These are phyloP conservation scores for Podosphaera fusca DNA, from an alignment of 2,329 filamentous ascomycete genomes.

Conservation along the genomic window DNA sequence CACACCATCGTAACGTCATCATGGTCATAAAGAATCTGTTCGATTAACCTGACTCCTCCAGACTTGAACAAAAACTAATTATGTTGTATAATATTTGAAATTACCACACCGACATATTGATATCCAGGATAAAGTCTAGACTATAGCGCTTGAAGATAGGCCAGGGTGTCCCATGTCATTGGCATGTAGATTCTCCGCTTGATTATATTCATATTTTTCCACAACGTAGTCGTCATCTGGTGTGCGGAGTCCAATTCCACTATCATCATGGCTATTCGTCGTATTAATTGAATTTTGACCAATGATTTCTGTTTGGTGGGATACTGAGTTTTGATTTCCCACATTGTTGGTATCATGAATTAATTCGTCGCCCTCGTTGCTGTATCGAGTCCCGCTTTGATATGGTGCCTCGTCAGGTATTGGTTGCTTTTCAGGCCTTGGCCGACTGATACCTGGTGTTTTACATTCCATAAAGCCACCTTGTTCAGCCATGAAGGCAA, in stretches of 20 bases:
- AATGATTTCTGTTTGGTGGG: slow-evolving; percentile 1
- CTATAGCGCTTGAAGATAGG: not conserved
- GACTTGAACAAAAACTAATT: not conserved
- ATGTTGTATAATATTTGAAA: not conserved
- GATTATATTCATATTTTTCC: slow-evolving; percentile 10
- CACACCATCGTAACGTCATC: slow-evolving; percentile 1
- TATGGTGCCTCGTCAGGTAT: slow-evolving; percentile 8
- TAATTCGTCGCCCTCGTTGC: slow-evolving; percentile 15
- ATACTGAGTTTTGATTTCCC: slow-evolving; percentile 7
- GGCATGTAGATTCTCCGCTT: not conserved
- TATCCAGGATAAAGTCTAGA: not conserved
- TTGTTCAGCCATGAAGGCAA: slow-evolving; percentile 68
- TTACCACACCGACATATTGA: not conserved
- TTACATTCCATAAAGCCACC: slow-evolving; percentile 61
- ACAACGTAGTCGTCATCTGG: slow-evolving; percentile 41
- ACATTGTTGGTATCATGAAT: slow-evolving; percentile 7
- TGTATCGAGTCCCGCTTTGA: slow-evolving; percentile 13
- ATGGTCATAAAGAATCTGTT: not conserved
- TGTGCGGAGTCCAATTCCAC: slow-evolving; percentile 48
- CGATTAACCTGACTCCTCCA: not conserved
- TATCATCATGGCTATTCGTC: slow-evolving; percentile 40
- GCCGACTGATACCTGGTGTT: slow-evolving; percentile 13
- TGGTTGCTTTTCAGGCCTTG: slow-evolving; percentile 5
- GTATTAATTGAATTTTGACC: slow-evolving; percentile 22
- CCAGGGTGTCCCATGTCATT: not conserved